Evolutionary conservation across 768 basidiomycete species (phyloP), one percentile per base, ranked within the genome.

Genomic region (Lentinula detonsa): DNA sequence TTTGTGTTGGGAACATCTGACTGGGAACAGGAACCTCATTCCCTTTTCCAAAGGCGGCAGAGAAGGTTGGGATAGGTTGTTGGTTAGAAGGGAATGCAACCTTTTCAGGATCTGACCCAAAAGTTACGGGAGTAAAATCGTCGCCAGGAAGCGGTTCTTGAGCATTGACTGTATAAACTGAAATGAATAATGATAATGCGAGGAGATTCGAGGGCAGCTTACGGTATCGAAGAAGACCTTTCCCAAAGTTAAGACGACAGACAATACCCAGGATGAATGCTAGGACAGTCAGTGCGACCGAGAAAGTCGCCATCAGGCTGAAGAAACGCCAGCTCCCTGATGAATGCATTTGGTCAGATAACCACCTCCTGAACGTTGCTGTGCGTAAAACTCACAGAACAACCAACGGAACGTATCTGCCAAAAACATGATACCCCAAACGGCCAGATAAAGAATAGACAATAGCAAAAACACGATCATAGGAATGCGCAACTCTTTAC

Each of bases 201-300:
- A 2, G n/a, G 10, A 31, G 56, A 55, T 34, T 18, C 18, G 46
- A 18, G 15, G 8, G 75, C 28, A 34, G 73, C 88, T 74, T 64
- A 91, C 90, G 74, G 70, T 87, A 86, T 21, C 79, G 80, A 60
- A 79, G 72, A 61, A 93, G 75, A 23, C 90, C 90, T 70, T 88
- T 90, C 61, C 86, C 88, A 66, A 92, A 92, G 75, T 92, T 91
- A 66, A 83, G 69, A 39, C 85, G 80, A 69, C 90, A 91, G 63
- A 86, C 64, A 39, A 90, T 65, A 2, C 88, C 91, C 51, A 92
- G 69, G 59, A 85, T 64, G 65, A 90, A 77, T 0, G 84, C 78
- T 28, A 77, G 53, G 15, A 85, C 61, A 1, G 83, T 81, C 50
- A 93, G 76, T 57, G 80, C 66, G 11, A 85, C 83, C 0, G 90